A percentile compares a stretch with the other conserved stretches of the same genome.
These are phyloP conservation scores for Copromyces sp. DNA, from an alignment of 495 filamentous ascomycete genomes.

Conservation along the genomic window DNA sequence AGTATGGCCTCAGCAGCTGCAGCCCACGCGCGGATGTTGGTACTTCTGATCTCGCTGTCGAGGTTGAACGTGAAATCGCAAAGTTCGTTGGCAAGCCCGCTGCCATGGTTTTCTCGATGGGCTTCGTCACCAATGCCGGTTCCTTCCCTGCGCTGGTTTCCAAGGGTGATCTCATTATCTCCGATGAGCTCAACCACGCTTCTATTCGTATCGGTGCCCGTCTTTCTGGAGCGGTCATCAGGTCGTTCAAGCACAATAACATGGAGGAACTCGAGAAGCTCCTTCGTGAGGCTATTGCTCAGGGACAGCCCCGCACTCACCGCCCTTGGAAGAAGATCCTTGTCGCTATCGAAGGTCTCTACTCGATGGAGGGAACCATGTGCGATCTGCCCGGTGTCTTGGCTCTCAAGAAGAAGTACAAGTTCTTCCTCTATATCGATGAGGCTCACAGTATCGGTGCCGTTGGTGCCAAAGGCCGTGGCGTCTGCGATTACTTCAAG, in stretches of 20 bases:
- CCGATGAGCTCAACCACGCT: slow-evolving; percentile 94
- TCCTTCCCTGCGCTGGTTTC: slow-evolving; percentile 83
- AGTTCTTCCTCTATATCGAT: slow-evolving; percentile 90
- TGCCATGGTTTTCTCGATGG: slow-evolving; percentile 98
- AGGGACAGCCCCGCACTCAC: slow-evolving; percentile 93
- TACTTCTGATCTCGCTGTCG: slow-evolving; percentile 74
- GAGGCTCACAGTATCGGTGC: slow-evolving; percentile 97
- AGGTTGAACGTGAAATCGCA: slow-evolving; percentile 83
- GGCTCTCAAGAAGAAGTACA: slow-evolving; percentile 83
- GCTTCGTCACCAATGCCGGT: slow-evolving; percentile 87
- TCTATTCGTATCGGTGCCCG: slow-evolving; percentile 93
- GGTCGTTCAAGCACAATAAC: slow-evolving; percentile 96
- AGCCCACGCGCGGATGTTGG: slow-evolving; percentile 78
- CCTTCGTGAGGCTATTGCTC: slow-evolving; percentile 83
- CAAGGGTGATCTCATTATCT: slow-evolving; percentile 88
- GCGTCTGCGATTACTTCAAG: slow-evolving; percentile 94
- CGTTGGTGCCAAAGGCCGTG: slow-evolving; percentile 74
- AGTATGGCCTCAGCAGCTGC: slow-evolving; percentile 68
- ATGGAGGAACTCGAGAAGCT: slow-evolving; percentile 75
- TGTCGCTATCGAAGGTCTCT: slow-evolving; percentile 91
- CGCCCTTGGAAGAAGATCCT: slow-evolving; percentile 98
- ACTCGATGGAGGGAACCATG: slow-evolving; percentile 99
- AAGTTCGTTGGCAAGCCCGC: slow-evolving; percentile 87
- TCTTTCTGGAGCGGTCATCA: slow-evolving; percentile 86
- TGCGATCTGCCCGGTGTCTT: slow-evolving; percentile 84